Conservation (phyloP, 306 rosid species). For the Citrullus colocynthis region DNA sequence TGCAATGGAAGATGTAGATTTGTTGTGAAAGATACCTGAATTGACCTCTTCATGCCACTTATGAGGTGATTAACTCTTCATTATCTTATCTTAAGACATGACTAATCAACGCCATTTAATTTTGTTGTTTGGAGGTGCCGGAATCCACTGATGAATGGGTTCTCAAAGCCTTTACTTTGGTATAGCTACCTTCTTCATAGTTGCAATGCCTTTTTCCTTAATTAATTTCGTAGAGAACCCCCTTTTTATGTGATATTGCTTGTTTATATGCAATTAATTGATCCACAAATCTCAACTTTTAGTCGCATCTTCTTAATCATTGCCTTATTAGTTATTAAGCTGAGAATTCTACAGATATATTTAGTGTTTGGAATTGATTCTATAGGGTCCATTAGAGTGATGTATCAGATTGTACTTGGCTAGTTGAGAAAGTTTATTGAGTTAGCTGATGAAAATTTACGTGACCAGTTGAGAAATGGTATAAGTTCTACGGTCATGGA, state of each 20-base stretch:
- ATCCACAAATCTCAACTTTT: not conserved
- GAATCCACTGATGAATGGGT: slow-evolving; percentile 9
- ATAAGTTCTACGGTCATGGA: not conserved
- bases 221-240: slow-evolving; percentile 1
- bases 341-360: not conserved
- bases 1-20: not conserved
- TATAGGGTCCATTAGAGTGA: not conserved
- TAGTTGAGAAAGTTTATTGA: not conserved
- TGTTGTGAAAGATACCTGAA: slow-evolving; percentile 1
- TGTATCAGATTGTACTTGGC: not conserved
- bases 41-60: not conserved
- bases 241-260: not conserved
- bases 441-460: not conserved
- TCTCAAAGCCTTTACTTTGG: not conserved
- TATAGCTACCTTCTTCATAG: not conserved
- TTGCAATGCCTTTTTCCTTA: not conserved
- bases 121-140: not conserved
- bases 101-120: slow-evolving; percentile 2
- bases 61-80: not conserved
- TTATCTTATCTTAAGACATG: slow-evolving; percentile 1
- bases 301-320: not conserved
- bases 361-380: not conserved
- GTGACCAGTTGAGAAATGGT: not conserved
- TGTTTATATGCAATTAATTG: not conserved
- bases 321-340: not conserved